Conservation (phyloP, 2,329 filamentous ascomycete genomes). For the Leptoxyphium fumago region DNA sequence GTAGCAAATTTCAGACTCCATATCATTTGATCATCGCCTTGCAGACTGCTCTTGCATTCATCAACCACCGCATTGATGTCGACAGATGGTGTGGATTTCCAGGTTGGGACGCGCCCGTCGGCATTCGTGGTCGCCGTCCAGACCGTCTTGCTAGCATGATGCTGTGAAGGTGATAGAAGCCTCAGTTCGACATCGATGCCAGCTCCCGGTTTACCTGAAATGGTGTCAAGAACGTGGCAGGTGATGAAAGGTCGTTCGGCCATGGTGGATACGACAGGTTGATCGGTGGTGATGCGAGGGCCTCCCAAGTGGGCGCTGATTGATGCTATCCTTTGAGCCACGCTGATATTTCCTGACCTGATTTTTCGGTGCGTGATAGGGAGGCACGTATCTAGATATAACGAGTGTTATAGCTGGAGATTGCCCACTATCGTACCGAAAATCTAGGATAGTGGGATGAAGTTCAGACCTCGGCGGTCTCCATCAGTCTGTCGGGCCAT, state of each 20-base stretch:
- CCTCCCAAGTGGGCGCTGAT: not conserved
- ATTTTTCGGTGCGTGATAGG: no score
- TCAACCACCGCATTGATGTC: constrained; percentile 24
- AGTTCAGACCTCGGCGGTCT: no score
- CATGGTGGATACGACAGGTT: not conserved
- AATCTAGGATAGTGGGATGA: no score
- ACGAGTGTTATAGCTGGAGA: no score
- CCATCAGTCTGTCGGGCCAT: no score
- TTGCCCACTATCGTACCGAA: no score
- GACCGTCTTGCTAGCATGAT: constrained; percentile 20
- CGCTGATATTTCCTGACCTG: not conserved
- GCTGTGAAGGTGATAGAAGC: constrained; percentile 21
- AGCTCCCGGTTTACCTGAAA: constrained; percentile 53
- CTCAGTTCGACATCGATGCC: constrained; percentile 53
- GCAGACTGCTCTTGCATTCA: constrained; percentile 16
- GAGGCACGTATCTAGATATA: no score
- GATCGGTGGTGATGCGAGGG: not conserved
- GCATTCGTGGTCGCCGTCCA: constrained; percentile 58
- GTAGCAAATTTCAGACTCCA: constrained; percentile 65
- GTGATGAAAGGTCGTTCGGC: constrained; percentile 46
- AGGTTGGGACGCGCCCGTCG: constrained; percentile 59
- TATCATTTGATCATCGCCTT: constrained; percentile 29
- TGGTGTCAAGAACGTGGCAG: constrained; percentile 76
- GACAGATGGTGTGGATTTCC: constrained; percentile 37
- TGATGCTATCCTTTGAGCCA: not conserved